Conservation (phyloP, 2,329 filamentous ascomycete genomes). For the Pezicula neosporulosa region DNA sequence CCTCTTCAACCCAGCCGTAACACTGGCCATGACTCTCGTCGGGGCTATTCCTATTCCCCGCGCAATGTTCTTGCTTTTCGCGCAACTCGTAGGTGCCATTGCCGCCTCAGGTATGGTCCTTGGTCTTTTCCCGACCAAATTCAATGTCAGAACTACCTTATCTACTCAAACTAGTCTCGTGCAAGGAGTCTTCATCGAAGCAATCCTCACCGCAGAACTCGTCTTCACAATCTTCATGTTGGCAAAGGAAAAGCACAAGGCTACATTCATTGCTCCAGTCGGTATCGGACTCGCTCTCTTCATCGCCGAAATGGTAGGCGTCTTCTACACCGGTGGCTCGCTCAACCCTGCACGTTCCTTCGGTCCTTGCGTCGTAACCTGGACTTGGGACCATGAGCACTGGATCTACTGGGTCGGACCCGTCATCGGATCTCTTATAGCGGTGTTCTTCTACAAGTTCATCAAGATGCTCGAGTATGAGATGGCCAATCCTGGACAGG, state of each 20-base stretch:
- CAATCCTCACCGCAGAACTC: conserved; percentile 43
- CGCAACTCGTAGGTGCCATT: conserved; percentile 32
- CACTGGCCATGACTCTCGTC: conserved; percentile 32
- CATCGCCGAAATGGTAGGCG: conserved; percentile 39
- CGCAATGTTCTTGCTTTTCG: conserved; percentile 26
- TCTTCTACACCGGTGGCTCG: conserved; percentile 39
- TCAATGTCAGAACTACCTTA: conserved; percentile 39
- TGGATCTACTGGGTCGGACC: conserved; percentile 52
- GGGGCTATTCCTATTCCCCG: conserved; percentile 29
- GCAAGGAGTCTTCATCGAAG: conserved; percentile 47
- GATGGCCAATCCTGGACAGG: conserved; percentile 44
- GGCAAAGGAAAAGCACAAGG: conserved; percentile 43
- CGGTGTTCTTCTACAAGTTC: conserved; percentile 45
- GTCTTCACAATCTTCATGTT: conserved; percentile 49
- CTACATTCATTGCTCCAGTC: conserved; percentile 42
- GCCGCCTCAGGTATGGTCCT: conserved; percentile 37
- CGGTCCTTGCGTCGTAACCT: conserved; percentile 42
- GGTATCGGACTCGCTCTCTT: conserved; percentile 43
- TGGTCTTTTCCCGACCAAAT: conserved; percentile 28
- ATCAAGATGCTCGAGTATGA: conserved; percentile 50
- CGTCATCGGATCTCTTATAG: conserved; percentile 43
- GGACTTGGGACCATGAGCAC: conserved; percentile 39
- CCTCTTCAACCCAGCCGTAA: conserved; percentile 46
- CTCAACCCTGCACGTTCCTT: conserved; percentile 46
- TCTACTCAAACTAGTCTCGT: conserved; percentile 34